Conservation (phyloP, 2,329 filamentous ascomycete species). For the Botrytis squamosa region DNA sequence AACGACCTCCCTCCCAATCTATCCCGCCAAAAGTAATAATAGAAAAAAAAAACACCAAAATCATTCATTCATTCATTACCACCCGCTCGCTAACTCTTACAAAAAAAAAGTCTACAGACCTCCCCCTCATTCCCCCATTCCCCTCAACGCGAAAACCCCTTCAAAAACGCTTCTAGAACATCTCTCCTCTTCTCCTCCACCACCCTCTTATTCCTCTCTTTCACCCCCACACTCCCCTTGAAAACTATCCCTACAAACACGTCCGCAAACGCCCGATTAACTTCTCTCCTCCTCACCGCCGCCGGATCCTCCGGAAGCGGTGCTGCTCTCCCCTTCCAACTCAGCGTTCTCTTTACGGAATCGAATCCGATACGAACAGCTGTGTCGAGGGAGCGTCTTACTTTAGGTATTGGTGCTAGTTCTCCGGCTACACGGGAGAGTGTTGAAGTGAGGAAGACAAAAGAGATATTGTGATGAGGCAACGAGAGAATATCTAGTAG, state of each 20-base stretch:
- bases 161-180: slow-evolving; percentile 69
- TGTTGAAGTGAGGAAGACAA: slow-evolving; percentile 82
- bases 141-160: slow-evolving; percentile 6
- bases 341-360: slow-evolving; percentile 32
- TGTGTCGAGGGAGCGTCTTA: slow-evolving; percentile 20
- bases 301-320: slow-evolving; percentile 46
- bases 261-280: slow-evolving; percentile 62
- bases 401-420: slow-evolving; percentile 45
- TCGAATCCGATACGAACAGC: slow-evolving; percentile 33
- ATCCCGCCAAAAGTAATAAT: not conserved
- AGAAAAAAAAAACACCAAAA: not conserved
- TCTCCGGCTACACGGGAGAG: slow-evolving; percentile 60
- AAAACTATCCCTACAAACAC: slow-evolving; percentile 66
- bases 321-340: slow-evolving; percentile 33
- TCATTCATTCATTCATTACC: not conserved
- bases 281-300: slow-evolving; percentile 54
- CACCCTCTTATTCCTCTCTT: slow-evolving; percentile 55
- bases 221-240: slow-evolving; percentile 46
- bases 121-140: rapidly evolving
- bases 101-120: not conserved
- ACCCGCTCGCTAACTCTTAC: not conserved
- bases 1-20: not conserved
- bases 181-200: slow-evolving; percentile 63
- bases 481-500: slow-evolving; percentile 72
- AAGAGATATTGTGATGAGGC: slow-evolving; percentile 82